Evolutionary conservation across 345 rosid genomes (phyloP).

Genomic region (Lenwebbia sp.): DNA sequence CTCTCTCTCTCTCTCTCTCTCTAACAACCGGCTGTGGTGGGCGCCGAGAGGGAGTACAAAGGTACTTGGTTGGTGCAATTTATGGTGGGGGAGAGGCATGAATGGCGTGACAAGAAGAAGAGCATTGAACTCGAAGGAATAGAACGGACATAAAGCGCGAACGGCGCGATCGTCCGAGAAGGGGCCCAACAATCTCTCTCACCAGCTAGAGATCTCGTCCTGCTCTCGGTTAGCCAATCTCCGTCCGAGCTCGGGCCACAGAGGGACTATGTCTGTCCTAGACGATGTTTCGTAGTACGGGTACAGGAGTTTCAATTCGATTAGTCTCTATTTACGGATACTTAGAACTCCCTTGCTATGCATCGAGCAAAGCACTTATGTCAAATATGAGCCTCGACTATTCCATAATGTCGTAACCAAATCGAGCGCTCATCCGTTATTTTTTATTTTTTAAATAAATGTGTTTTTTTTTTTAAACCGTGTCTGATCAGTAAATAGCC

Average conservation of each 20-base stretch:
- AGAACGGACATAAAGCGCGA: background rate
- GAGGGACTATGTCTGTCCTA: background rate
- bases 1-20: background rate
- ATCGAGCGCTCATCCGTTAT: too few relatives aligned
- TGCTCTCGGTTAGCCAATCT: background rate
- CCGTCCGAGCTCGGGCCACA: background rate
- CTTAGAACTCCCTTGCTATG: too few relatives aligned
- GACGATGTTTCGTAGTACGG: background rate
- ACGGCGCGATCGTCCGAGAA: background rate
- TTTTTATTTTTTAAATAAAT: too few relatives aligned
- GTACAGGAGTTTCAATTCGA: too few relatives aligned
- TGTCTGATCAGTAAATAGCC: background rate
- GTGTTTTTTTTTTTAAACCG: too few relatives aligned
- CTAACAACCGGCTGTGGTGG: background rate
- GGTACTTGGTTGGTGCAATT: background rate
- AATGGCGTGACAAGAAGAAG: background rate
- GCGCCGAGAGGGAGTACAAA: background rate
- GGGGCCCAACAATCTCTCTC: background rate
- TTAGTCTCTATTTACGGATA: too few relatives aligned
- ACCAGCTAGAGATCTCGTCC: background rate
- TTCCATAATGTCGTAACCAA: too few relatives aligned
- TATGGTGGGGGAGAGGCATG: background rate
- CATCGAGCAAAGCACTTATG: too few relatives aligned
- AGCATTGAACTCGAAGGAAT: background rate
- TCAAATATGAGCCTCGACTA: too few relatives aligned